Conservation (phyloP, 106 monocot species). For the Gastrodia elata region DNA sequence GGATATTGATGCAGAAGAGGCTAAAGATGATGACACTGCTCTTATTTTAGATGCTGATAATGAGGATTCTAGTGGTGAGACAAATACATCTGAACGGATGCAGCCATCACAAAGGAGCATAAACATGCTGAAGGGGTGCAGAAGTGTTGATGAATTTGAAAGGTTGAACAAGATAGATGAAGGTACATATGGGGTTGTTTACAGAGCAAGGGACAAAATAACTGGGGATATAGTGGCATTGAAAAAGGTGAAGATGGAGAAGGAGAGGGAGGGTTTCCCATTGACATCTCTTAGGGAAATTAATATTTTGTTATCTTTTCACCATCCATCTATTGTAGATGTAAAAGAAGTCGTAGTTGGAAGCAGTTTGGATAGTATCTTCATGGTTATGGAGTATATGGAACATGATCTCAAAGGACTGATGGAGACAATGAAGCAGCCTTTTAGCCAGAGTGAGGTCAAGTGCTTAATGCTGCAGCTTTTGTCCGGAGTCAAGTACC, state of each 20-base stretch:
- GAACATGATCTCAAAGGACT: constrained; percentile 85
- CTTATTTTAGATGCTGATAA: constrained; percentile 20
- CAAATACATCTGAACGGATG: constrained; percentile 16
- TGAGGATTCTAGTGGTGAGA: constrained; percentile 16
- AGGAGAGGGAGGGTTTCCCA: constrained; percentile 92
- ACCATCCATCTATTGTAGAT: constrained; percentile 84
- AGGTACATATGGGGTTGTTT: constrained; percentile 95
- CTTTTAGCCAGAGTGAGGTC: constrained; percentile 82
- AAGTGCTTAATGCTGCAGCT: constrained; percentile 91
- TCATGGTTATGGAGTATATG: constrained; percentile 98
- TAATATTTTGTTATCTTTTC: constrained; percentile 65
- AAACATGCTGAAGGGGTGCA: constrained; percentile 80
- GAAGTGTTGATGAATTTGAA: constrained; percentile 86
- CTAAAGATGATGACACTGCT: neutral
- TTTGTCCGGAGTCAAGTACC: constrained; percentile 63
- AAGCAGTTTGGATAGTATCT: constrained; percentile 56
- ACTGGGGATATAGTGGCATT: constrained; percentile 70
- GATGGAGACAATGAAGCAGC: constrained; percentile 85
- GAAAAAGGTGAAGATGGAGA: constrained; percentile 95
- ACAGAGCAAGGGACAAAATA: constrained; percentile 72
- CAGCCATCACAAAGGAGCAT: constrained; percentile 41
- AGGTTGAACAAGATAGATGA: constrained; percentile 79
- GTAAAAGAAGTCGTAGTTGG: constrained; percentile 92
- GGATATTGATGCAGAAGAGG: constrained; percentile 28
- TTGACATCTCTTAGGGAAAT: constrained; percentile 81